Evolutionary conservation across 495 filamentous ascomycete species (phyloP).

Genomic region (Hypoxylon crocopeplum): DNA sequence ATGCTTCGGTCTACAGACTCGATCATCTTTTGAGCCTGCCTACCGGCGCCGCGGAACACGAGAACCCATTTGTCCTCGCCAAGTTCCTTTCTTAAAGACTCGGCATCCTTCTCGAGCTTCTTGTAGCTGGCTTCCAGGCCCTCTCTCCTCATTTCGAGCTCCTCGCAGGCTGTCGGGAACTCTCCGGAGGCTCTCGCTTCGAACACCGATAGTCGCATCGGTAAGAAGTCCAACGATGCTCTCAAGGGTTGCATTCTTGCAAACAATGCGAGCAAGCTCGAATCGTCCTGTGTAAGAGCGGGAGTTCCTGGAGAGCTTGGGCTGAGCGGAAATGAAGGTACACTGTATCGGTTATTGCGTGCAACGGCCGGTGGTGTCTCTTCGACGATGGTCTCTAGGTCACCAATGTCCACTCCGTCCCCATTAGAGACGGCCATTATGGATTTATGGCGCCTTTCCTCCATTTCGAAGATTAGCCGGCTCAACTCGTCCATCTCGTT

Average conservation of each 20-base stretch:
- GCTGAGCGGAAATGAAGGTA: slow-evolving; percentile 63
- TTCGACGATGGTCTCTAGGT: slow-evolving; percentile 93
- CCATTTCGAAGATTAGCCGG: slow-evolving; percentile 92
- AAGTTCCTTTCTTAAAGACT: slow-evolving; percentile 83
- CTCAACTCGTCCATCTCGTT: slow-evolving; percentile 85
- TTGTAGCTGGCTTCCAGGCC: slow-evolving; percentile 80
- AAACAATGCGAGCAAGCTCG: slow-evolving; percentile 82
- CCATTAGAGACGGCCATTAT: slow-evolving; percentile 64
- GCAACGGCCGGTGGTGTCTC: slow-evolving; percentile 70
- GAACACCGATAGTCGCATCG: slow-evolving; percentile 92
- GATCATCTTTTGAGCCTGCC: slow-evolving; percentile 92
- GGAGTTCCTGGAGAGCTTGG: slow-evolving; percentile 64
- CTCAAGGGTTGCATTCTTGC: slow-evolving; percentile 93
- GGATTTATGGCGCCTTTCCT: slow-evolving; percentile 84
- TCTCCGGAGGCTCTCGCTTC: slow-evolving; percentile 72
- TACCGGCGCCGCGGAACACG: slow-evolving; percentile 91
- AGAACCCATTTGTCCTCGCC: slow-evolving; percentile 95
- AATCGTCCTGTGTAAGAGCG: slow-evolving; percentile 75
- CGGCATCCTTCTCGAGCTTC: slow-evolving; percentile 84
- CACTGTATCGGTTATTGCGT: slow-evolving; percentile 70
- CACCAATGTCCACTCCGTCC: slow-evolving; percentile 79
- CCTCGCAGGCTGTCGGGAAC: slow-evolving; percentile 89
- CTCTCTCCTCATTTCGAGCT: slow-evolving; percentile 74
- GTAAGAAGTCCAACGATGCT: slow-evolving; percentile 92
- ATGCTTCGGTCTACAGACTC: slow-evolving; percentile 89